Conservation (phyloP, 495 filamentous ascomycete genomes). For the Tuber magnatum region DNA sequence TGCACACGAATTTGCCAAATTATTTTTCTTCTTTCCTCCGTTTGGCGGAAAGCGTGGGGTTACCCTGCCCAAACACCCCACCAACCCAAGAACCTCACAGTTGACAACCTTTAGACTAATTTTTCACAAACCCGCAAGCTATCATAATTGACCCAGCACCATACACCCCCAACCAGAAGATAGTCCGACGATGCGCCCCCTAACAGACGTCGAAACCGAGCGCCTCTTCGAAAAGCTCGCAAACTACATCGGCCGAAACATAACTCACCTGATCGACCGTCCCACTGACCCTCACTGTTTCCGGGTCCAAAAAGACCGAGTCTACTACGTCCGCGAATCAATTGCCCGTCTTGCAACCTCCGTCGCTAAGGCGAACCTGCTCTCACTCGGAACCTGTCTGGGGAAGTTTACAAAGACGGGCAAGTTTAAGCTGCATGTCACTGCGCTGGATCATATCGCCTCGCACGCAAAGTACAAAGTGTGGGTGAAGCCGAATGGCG, state of each 20-base stretch:
- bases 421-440: constrained; percentile 80
- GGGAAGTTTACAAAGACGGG: constrained; percentile 89
- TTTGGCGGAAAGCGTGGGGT: not conserved
- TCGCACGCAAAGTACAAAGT: constrained; percentile 87
- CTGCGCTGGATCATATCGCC: constrained; percentile 75
- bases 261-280: constrained; percentile 71
- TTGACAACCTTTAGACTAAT: not conserved
- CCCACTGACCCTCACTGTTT: constrained; percentile 69
- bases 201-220: constrained; percentile 66
- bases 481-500: constrained; percentile 90
- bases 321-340: constrained; percentile 80
- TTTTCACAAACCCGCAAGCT: not conserved
- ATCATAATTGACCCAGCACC: not conserved
- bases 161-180: not conserved
- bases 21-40: constrained; percentile 6
- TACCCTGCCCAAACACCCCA: constrained; percentile 21
- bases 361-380: constrained; percentile 67
- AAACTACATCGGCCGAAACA: constrained; percentile 57
- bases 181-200: constrained; percentile 54
- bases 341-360: constrained; percentile 86
- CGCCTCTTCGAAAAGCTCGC: constrained; percentile 77
- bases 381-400: constrained; percentile 77
- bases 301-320: constrained; percentile 62
- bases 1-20: constrained; percentile 11
- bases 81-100: not conserved